Evolutionary conservation across 1,139 yeast species (phyloP), one percentile per base, ranked within the genome.

Genomic region (Candida sp.): DNA sequence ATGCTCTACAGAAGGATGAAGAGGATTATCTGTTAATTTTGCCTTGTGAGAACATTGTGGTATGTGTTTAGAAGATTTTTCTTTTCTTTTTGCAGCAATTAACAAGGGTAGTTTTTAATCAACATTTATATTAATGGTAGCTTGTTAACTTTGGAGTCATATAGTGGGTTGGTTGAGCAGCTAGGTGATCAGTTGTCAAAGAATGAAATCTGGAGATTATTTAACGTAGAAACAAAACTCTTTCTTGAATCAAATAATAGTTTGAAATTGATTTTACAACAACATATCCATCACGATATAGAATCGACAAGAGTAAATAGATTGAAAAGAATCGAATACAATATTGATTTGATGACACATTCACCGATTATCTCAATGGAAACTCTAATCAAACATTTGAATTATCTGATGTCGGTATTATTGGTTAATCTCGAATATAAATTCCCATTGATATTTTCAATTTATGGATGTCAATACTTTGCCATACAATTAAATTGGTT

Each of bases 361-460:
- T 5, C n/a, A 30, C 33, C n/a, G 6, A 12, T 12, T 12, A 5
- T 30, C 19, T 5, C 5, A 5, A 30, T 30, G 6, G 11, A 30
- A 8, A 12, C 33, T 9, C 33, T 30, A 8, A 5, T 5, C 11
- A 47, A 48, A 5, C 54, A 56, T n/a, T 49, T 68, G 33, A 62
- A 70, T 44, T 67, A 69, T 44, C 51, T 64, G 40, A 46, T 68
- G 38, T 47, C 52, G 4, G 62, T 72, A 1, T 54, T 68, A 49
- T 37, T 66, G 5, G 15, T 70, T 22, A 53, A 64, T 21, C 49
- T 67, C 23, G 77, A 72, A 48, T 45, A 42, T 35, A 43, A 45
- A 36, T 61, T 52, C 39, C 78, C 78, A 1, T 55, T 69, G 12
- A 60, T 68, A 2, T 70, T 71, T 45, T 69, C 75, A n/a, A 55